These are phyloP conservation scores for Emmonsiellopsis sp. DNA, from an alignment of 2,329 filamentous ascomycete species.

Conservation along the genomic window DNA sequence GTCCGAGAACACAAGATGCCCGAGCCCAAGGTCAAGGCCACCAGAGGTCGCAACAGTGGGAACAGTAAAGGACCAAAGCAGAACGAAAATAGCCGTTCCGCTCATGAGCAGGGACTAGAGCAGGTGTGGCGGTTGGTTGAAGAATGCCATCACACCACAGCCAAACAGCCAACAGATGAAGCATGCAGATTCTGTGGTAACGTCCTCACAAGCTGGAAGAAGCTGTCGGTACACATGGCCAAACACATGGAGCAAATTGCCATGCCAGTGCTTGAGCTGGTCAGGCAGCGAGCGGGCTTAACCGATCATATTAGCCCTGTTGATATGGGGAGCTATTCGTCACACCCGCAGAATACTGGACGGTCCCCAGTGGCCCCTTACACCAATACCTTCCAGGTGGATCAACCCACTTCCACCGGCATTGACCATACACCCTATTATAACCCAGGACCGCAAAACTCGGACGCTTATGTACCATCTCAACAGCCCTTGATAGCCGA, in stretches of 20 bases:
- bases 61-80: constrained; percentile 31
- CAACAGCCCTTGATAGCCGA: constrained; percentile 1
- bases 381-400: neutral
- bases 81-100: constrained; percentile 17
- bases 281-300: constrained; percentile 32
- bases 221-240: constrained; percentile 82
- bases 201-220: constrained; percentile 77
- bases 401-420: neutral
- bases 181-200: constrained; percentile 82
- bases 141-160: constrained; percentile 62
- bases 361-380: neutral
- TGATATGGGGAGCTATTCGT: neutral
- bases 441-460: neutral
- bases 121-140: constrained; percentile 71
- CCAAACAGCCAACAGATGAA: constrained; percentile 58
- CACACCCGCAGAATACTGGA: neutral
- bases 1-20: constrained; percentile 81
- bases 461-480: constrained; percentile 3
- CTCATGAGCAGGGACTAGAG: constrained; percentile 39
- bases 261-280: constrained; percentile 59
- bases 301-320: constrained; percentile 28
- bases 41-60: constrained; percentile 54
- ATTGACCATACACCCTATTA: neutral
- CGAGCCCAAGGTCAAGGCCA: constrained; percentile 68
- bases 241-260: constrained; percentile 93